A percentile compares a stretch with the other conserved stretches of the same genome.
These are phyloP conservation scores for Mycosphaerella sp. DNA, from an alignment of 2,329 filamentous ascomycete genomes.

Conservation along the genomic window DNA sequence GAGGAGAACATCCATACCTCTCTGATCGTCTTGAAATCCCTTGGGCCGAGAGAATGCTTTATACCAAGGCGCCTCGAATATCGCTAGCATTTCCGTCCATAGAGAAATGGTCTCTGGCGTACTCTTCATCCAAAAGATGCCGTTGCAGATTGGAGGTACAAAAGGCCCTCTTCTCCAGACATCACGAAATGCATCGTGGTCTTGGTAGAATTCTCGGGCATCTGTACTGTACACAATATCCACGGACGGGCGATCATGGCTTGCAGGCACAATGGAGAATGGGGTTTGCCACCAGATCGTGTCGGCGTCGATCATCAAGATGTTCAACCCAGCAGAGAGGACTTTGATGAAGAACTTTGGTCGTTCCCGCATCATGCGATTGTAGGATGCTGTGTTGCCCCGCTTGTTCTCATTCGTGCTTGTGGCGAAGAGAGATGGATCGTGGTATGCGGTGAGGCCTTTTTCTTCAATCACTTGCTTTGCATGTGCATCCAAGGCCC, in stretches of 20 bases:
- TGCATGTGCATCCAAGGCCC: conserved; percentile 19
- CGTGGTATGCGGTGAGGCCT: conserved; percentile 14
- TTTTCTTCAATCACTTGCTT: conserved; percentile 1
- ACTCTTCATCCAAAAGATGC: conserved; percentile 21
- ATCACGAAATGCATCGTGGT: conserved; percentile 17
- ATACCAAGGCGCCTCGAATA: conserved; percentile 1
- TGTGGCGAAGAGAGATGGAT: conserved; percentile 15
- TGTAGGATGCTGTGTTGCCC: conserved; percentile 18
- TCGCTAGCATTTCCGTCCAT: conserved; percentile 13
- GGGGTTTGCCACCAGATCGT: conserved; percentile 19
- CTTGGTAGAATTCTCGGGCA: conserved; percentile 18
- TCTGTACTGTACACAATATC: conserved; percentile 20
- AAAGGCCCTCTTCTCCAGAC: conserved; percentile 11
- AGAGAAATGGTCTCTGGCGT: conserved; percentile 8
- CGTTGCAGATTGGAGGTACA: conserved; percentile 19
- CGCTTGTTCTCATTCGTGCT: conserved; percentile 17
- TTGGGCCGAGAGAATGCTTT: conserved; percentile 1
- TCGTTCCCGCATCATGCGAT: conserved; percentile 19
- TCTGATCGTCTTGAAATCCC: conserved; percentile 14
- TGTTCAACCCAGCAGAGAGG: conserved; percentile 17
- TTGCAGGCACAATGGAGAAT: conserved; percentile 6
- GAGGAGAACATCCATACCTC: conserved; percentile 17
- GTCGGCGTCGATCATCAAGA: conserved; percentile 23
- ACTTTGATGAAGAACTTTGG: conserved; percentile 20
- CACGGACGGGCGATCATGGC: not conserved